phyloP scores from a whole-genome alignment of 2,329 filamentous ascomycete species.

The Diaporthe vexans region DNA sequence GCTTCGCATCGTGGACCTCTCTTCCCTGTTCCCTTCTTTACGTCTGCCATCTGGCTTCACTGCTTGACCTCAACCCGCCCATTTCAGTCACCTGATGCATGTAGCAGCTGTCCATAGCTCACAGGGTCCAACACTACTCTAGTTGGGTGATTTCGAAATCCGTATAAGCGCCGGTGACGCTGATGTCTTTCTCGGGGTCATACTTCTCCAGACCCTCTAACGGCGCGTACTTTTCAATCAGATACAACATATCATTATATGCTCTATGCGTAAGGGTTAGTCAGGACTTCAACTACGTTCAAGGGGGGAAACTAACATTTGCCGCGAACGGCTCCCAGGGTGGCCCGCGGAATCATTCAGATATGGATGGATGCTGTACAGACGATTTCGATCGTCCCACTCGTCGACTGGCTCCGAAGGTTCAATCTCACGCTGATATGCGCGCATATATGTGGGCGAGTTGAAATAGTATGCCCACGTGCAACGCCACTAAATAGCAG shows the following conservation, averaged over 20 bases:
- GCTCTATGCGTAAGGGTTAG: background rate
- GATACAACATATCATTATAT: conserved; percentile 30
- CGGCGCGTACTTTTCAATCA: conserved; percentile 24
- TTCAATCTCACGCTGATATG: background rate
- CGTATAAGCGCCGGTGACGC: background rate
- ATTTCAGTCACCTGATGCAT: background rate
- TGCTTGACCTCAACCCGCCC: background rate
- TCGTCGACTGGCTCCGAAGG: conserved; percentile 15
- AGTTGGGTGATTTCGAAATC: background rate
- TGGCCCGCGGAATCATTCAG: conserved; percentile 22
- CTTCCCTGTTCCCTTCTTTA: background rate
- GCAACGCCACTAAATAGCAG: background rate
- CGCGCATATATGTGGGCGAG: conserved; percentile 7
- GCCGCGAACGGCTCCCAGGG: conserved; percentile 11
- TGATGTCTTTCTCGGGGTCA: conserved; percentile 16
- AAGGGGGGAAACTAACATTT: background rate
- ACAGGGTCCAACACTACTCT: background rate
- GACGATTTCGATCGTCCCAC: conserved; percentile 21
- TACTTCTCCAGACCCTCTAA: conserved; percentile 16
- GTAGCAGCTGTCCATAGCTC: background rate
- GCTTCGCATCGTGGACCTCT: background rate
- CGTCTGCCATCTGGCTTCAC: background rate
- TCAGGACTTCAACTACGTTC: no score
- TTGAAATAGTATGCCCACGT: conserved; percentile 37
- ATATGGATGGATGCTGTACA: conserved; percentile 14